Evolutionary conservation across 345 rosid species (phyloP).

Genomic region (Heritiera littoralis): DNA sequence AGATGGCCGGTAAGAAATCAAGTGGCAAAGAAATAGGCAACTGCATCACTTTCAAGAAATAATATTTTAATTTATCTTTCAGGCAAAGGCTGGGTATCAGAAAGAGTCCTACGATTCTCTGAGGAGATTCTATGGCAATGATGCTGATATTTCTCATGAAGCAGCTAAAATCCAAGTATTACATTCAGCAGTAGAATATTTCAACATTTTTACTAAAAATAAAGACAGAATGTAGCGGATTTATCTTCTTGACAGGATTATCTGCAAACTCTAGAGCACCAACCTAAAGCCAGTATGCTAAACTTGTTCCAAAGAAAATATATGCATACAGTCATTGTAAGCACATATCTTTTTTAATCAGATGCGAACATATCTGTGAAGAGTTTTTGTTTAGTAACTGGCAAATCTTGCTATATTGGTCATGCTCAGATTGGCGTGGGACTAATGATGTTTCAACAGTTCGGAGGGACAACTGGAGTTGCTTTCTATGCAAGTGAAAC

Average conservation of each 20-base stretch:
- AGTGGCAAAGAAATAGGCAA: background rate
- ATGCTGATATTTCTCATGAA: constrained; percentile 17
- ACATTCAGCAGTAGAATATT: background rate
- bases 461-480: constrained; percentile 21
- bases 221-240: background rate
- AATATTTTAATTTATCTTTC: background rate
- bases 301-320: constrained; percentile 14
- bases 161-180: constrained; percentile 23
- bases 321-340: constrained; percentile 15
- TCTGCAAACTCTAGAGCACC: constrained; percentile 4
- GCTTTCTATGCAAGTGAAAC: constrained; percentile 15
- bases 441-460: constrained; percentile 23
- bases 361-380: background rate
- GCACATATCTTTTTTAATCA: background rate
- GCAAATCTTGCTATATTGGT: background rate
- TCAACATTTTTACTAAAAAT: background rate
- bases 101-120: constrained; percentile 12
- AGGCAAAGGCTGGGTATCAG: constrained; percentile 18
- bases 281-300: background rate
- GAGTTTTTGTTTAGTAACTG: background rate
- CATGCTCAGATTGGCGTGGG: constrained; percentile 13
- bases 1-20: constrained; percentile 52
- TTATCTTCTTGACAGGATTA: constrained; percentile 4
- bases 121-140: constrained; percentile 9
- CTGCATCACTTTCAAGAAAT: background rate